These are phyloP conservation scores for Zygoascus hellenicus DNA, from an alignment of 1,139 yeast genomes.

Conservation along the genomic window DNA sequence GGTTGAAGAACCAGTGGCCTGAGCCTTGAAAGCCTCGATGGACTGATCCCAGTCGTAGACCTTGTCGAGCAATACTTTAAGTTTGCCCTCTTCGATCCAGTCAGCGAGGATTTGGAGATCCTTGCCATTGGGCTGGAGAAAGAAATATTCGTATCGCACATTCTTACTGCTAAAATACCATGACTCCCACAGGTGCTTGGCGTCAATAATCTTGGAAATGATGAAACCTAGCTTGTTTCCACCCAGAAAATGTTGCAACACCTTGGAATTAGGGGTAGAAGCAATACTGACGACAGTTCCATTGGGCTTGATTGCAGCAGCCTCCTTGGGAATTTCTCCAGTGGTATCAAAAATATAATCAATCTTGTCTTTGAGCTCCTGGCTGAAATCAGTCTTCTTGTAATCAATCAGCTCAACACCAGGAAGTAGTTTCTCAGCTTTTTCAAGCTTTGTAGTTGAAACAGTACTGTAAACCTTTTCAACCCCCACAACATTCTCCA, in stretches of 20 bases:
- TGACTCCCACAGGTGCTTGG: constrained; percentile 2
- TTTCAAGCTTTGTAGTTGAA: constrained; percentile 12
- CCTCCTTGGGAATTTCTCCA: constrained; percentile 12
- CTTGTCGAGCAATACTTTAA: constrained; percentile 10
- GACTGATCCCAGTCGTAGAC: constrained; percentile 12
- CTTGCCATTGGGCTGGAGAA: constrained; percentile 5
- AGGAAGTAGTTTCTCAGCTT: constrained; percentile 10
- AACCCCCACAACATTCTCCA: constrained; percentile 8
- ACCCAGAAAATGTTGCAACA: constrained; percentile 1
- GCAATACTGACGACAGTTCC: constrained; percentile 11
- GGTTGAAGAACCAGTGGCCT: constrained; percentile 7
- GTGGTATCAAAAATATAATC: constrained; percentile 13
- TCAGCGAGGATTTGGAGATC: constrained; percentile 1
- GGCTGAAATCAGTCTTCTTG: constrained; percentile 10
- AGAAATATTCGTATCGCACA: constrained; percentile 8
- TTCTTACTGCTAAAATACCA: constrained; percentile 1
- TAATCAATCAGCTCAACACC: constrained; percentile 11
- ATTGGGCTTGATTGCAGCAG: constrained; percentile 7
- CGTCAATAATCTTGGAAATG: background rate
- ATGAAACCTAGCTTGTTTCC: background rate
- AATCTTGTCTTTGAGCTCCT: constrained; percentile 5
- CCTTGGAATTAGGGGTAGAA: constrained; percentile 6
- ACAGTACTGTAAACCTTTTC: constrained; percentile 12
- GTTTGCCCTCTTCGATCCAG: constrained; percentile 12
- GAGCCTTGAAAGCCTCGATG: constrained; percentile 7